Evolutionary conservation across 2,329 filamentous ascomycete species (phyloP).

Genomic region (Apiospora pterosperma): DNA sequence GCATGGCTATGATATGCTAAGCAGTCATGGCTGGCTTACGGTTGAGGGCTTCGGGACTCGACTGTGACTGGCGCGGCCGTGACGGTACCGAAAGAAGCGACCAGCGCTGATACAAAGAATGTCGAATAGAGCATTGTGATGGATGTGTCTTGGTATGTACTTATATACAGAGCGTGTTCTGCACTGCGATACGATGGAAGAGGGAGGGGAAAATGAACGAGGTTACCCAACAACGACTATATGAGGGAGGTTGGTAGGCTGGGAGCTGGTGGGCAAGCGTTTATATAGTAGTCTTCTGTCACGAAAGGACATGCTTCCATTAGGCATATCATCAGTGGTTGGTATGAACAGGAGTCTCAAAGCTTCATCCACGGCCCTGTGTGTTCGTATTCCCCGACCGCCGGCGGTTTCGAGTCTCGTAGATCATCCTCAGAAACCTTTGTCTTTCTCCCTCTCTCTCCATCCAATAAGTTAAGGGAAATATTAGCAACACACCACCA

Average conservation of each 20-base stretch:
- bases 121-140: constrained; percentile 9
- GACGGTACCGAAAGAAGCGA: constrained; percentile 8
- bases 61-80: background rate
- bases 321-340: too few relatives aligned
- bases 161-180: background rate
- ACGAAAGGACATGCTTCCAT: background rate
- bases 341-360: background rate
- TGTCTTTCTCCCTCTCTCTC: too few relatives aligned
- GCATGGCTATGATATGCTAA: too few relatives aligned
- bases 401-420: background rate
- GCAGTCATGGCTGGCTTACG: background rate
- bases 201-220: background rate
- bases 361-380: background rate
- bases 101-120: constrained; percentile 11
- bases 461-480: background rate
- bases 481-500: background rate
- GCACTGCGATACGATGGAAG: background rate
- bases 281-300: background rate
- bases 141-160: background rate
- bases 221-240: background rate
- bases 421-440: background rate
- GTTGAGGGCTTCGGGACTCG: background rate
- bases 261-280: background rate
- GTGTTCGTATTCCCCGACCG: background rate
- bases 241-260: background rate